Conservation (phyloP, 495 filamentous ascomycete species). For the Lasiosphaeria hispida region DNA sequence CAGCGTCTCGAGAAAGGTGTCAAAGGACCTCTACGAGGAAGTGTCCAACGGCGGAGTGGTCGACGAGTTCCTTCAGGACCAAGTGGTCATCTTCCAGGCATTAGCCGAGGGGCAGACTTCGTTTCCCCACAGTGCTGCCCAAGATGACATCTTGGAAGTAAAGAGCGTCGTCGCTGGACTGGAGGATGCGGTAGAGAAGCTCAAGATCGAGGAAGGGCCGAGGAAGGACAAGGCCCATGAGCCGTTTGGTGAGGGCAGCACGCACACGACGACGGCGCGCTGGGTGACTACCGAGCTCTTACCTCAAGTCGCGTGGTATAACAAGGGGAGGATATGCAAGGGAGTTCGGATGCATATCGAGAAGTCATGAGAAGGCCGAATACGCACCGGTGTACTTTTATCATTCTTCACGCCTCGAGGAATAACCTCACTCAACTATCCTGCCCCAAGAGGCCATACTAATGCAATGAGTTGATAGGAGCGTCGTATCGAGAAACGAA, state of each 20-base stretch:
- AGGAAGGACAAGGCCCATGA: conserved; percentile 34
- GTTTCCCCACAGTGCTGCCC: conserved; percentile 24
- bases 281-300: conserved; percentile 65
- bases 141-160: neutral
- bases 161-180: neutral
- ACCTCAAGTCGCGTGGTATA: conserved; percentile 51
- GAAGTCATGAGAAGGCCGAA: neutral
- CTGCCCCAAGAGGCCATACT: neutral
- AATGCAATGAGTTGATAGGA: too few species aligned
- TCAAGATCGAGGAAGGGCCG: conserved; percentile 10
- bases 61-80: conserved; percentile 74
- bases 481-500: too few species aligned
- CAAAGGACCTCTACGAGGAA: conserved; percentile 58
- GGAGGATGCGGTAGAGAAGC: conserved; percentile 25
- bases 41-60: conserved; percentile 54
- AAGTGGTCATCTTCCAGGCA: conserved; percentile 78
- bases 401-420: neutral
- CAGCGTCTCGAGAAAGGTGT: conserved; percentile 49
- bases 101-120: conserved; percentile 57
- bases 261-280: conserved; percentile 70
- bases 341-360: conserved; percentile 41
- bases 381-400: neutral
- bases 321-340: conserved; percentile 51
- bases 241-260: conserved; percentile 57
- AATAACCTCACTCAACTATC: neutral